Evolutionary conservation across 1,139 yeast genomes (phyloP).

Genomic region (Pichia sp.): DNA sequence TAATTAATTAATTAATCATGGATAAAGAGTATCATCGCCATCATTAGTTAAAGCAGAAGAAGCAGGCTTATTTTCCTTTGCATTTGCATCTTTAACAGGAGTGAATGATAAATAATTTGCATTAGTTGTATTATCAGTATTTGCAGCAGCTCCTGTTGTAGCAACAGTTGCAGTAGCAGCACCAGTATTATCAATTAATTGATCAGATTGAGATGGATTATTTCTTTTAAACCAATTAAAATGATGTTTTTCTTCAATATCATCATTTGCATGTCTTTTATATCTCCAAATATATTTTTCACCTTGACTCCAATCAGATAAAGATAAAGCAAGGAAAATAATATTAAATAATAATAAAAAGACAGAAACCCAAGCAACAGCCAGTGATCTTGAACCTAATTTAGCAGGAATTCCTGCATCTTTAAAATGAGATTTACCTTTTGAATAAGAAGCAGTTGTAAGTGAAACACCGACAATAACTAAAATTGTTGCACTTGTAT

Average conservation of each 20-base stretch:
- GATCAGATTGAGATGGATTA: constrained; percentile 9
- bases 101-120: constrained; percentile 9
- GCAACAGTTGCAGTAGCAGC: neutral
- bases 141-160: neutral
- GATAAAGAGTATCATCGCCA: constrained; percentile 2
- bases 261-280: too few relatives aligned
- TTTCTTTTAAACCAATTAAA: constrained; percentile 12
- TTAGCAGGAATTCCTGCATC: constrained; percentile 41
- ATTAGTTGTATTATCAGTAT: neutral
- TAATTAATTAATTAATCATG: too few relatives aligned
- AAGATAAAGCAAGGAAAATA: constrained; percentile 7
- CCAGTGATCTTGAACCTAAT: constrained; percentile 44
- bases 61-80: neutral
- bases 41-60: neutral
- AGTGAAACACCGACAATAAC: constrained; percentile 52
- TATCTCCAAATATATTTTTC: too few relatives aligned
- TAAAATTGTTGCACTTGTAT: constrained; percentile 44
- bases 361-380: constrained; percentile 20
- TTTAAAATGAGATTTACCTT: constrained; percentile 53
- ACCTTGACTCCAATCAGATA: neutral
- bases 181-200: constrained; percentile 1
- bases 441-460: constrained; percentile 58
- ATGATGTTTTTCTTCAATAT: neutral
- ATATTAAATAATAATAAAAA: constrained; percentile 17
- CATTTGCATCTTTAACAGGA: constrained; percentile 7